Evolutionary conservation across 306 rosid genomes (phyloP).

Genomic region (Prunus kanzakura): DNA sequence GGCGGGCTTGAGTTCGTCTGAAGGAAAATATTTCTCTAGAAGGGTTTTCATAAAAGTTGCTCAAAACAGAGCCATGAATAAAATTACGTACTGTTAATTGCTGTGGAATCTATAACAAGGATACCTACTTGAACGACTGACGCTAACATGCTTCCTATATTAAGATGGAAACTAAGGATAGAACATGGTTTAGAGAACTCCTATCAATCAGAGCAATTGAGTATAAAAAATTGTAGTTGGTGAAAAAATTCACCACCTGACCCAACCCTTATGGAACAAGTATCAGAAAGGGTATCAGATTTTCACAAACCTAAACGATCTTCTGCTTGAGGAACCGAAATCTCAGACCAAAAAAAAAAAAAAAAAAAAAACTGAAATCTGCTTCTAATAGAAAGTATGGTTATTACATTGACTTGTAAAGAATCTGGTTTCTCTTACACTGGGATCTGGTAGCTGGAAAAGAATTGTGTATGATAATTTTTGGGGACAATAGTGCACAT

Average conservation of each 20-base stretch:
- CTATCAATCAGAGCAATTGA: not conserved
- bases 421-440: not conserved
- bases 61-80: not conserved
- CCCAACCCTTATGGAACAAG: not conserved
- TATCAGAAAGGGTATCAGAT: not conserved
- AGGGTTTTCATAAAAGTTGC: not conserved
- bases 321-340: not conserved
- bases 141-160: not conserved
- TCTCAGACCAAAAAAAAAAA: not conserved
- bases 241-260: not conserved
- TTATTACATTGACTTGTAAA: not conserved
- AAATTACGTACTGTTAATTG: not conserved
- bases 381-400: not conserved
- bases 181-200: not conserved
- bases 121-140: not conserved
- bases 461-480: not conserved
- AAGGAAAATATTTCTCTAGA: not conserved
- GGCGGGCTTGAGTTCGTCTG: not conserved
- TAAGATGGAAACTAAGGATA: not conserved
- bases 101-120: not conserved
- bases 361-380: not conserved
- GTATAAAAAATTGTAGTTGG: not conserved
- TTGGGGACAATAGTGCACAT: not conserved
- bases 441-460: not conserved
- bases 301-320: not conserved